Percentiles rank a stretch among this genome's conserved stretches.
Conservation (phyloP, 2,329 filamentous ascomycete species). For the Fusarium xylarioides region DNA sequence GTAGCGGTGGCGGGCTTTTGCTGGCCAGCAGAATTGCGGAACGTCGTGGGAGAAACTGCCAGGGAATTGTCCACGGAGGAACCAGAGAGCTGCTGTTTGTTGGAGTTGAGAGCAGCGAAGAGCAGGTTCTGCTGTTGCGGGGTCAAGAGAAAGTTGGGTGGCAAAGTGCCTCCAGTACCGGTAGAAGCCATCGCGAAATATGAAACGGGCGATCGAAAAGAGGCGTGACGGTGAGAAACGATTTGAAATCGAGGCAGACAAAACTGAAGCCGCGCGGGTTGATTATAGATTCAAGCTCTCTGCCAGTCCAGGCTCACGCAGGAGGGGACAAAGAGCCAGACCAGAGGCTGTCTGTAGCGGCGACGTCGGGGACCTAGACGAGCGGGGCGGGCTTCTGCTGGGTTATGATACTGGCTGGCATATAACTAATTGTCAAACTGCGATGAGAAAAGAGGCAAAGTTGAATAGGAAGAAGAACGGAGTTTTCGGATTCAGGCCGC, state of each 20-base stretch:
- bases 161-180: conserved; percentile 52
- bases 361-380: conserved; percentile 33
- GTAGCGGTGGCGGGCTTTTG: conserved; percentile 49
- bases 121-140: conserved; percentile 80
- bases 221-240: conserved; percentile 1
- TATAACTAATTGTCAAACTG: conserved; percentile 3
- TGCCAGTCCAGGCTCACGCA: conserved; percentile 38
- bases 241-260: conserved; percentile 14
- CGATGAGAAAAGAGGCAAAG: conserved; percentile 4
- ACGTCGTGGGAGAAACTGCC: conserved; percentile 58
- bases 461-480: conserved; percentile 15
- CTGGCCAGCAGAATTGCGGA: conserved; percentile 60
- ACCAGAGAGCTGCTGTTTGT: conserved; percentile 55
- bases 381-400: conserved; percentile 27
- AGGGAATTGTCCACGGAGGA: conserved; percentile 50
- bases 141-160: conserved; percentile 72
- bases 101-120: conserved; percentile 79
- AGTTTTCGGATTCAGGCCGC: conserved; percentile 35
- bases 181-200: conserved; percentile 60
- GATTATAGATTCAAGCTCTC: conserved; percentile 41
- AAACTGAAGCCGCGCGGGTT: background rate
- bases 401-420: conserved; percentile 11
- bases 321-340: conserved; percentile 41
- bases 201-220: background rate
- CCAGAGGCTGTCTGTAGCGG: conserved; percentile 15